Conservation (phyloP, 208 protist genomes). For the Trypanosoma congolense region DNA sequence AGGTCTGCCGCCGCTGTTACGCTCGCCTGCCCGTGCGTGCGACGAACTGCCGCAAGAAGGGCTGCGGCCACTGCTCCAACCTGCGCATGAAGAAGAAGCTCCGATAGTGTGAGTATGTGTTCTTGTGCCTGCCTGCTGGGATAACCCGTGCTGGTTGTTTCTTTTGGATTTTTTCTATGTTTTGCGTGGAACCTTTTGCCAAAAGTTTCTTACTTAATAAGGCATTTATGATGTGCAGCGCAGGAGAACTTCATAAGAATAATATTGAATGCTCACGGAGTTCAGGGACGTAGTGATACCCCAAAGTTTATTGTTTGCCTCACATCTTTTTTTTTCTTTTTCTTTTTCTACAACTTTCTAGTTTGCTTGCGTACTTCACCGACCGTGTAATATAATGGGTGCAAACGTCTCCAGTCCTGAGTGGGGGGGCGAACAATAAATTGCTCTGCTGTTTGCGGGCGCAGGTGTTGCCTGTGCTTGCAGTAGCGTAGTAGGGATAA, state of each 20-base stretch:
- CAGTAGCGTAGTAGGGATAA: too few relatives aligned
- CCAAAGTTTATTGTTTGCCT: neutral
- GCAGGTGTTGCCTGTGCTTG: too few relatives aligned
- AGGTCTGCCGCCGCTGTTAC: constrained; percentile 98
- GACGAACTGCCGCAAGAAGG: constrained; percentile 99
- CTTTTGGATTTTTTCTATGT: constrained; percentile 20
- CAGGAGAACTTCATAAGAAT: neutral
- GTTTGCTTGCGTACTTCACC: too few relatives aligned
- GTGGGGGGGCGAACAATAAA: too few relatives aligned
- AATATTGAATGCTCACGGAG: too few relatives aligned
- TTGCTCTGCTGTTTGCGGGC: too few relatives aligned
- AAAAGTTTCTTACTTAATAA: constrained; percentile 1
- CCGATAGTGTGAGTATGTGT: constrained; percentile 81
- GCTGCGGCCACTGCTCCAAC: constrained; percentile 98
- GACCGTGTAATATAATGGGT: too few relatives aligned
- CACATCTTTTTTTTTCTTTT: neutral
- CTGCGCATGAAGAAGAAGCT: constrained; percentile 99
- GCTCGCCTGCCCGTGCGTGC: constrained; percentile 97
- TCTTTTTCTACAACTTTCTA: too few relatives aligned
- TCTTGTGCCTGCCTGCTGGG: constrained; percentile 1
- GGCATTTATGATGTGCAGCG: neutral
- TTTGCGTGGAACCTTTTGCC: constrained; percentile 7
- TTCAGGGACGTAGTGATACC: too few relatives aligned
- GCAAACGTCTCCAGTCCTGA: too few relatives aligned
- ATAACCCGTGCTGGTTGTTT: constrained; percentile 12